Evolutionary conservation across 495 filamentous ascomycete species (phyloP).

Genomic region (Podospora australis): DNA sequence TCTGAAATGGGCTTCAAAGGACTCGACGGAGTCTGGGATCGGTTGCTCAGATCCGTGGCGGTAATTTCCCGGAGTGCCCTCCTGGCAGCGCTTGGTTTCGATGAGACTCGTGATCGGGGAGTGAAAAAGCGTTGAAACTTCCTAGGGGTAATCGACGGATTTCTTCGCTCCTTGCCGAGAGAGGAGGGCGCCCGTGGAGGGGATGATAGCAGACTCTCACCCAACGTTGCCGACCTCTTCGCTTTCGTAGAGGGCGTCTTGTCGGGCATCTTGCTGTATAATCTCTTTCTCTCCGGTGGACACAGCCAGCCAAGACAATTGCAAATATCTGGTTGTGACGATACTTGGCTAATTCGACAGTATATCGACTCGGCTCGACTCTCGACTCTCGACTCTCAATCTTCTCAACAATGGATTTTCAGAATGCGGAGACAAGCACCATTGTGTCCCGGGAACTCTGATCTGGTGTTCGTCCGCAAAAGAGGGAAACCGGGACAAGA

Average conservation of each 20-base stretch:
- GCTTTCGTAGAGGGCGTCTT: constrained; percentile 14
- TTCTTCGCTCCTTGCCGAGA: constrained; percentile 38
- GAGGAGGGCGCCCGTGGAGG: constrained; percentile 25
- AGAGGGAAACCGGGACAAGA: no score
- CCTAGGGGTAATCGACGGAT: constrained; percentile 59
- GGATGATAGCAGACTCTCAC: constrained; percentile 29
- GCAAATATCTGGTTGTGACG: no score
- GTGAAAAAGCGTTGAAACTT: constrained; percentile 82
- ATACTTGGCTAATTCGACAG: no score
- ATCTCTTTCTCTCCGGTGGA: no score
- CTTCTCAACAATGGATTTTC: constrained; percentile 1
- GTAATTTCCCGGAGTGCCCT: constrained; percentile 67
- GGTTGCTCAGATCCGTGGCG: constrained; percentile 54
- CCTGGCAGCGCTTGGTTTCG: constrained; percentile 47
- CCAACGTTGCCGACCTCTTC: constrained; percentile 19
- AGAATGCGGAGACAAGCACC: not conserved
- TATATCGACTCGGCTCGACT: no score
- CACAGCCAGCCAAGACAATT: no score
- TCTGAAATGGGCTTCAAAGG: constrained; percentile 35
- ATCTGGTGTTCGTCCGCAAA: not conserved
- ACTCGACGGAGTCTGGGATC: constrained; percentile 43
- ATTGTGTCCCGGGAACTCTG: not conserved
- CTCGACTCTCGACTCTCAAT: no score
- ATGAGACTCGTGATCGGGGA: constrained; percentile 47
- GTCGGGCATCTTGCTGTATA: constrained; percentile 20